Evolutionary conservation across 2,329 filamentous ascomycete species (phyloP).

Genomic region (Chrysosphaeria jannelii): DNA sequence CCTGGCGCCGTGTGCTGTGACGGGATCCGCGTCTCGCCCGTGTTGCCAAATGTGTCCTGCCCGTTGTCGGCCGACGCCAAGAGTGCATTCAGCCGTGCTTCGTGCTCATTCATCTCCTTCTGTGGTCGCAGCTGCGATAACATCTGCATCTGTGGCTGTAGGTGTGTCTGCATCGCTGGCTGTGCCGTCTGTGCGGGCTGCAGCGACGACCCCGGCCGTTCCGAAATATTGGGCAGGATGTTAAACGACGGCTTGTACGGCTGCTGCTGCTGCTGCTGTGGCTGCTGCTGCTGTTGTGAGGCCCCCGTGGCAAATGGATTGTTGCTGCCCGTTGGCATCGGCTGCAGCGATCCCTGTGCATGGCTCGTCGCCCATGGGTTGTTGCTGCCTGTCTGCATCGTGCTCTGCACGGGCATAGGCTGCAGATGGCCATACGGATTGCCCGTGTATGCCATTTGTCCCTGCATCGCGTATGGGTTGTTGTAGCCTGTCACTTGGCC

Average conservation of each 20-base stretch:
- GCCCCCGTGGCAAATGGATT: slow-evolving; percentile 77
- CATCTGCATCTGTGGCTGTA: slow-evolving; percentile 12
- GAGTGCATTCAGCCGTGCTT: slow-evolving; percentile 58
- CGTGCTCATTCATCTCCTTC: slow-evolving; percentile 28
- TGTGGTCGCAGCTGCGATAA: slow-evolving; percentile 17
- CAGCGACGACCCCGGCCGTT: too few relatives aligned
- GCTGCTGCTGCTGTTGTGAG: slow-evolving; percentile 7
- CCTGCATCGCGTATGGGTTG: slow-evolving; percentile 36
- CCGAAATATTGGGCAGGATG: too few relatives aligned
- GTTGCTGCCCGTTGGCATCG: slow-evolving; percentile 81
- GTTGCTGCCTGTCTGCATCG: slow-evolving; percentile 55
- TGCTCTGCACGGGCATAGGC: slow-evolving; percentile 18
- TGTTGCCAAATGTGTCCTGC: slow-evolving; percentile 91
- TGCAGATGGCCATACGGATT: slow-evolving; percentile 11
- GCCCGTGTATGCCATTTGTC: slow-evolving; percentile 8
- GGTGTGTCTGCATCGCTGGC: slow-evolving; percentile 6
- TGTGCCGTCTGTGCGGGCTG: slow-evolving; percentile 57
- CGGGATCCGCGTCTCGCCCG: slow-evolving; percentile 82
- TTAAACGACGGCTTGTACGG: slow-evolving; percentile 27
- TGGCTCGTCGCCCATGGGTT: slow-evolving; percentile 68
- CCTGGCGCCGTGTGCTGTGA: slow-evolving; percentile 90
- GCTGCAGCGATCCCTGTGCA: slow-evolving; percentile 32
- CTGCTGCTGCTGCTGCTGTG: slow-evolving; percentile 1
- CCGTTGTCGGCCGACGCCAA: slow-evolving; percentile 70
- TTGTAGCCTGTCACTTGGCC: slow-evolving; percentile 19